Evolutionary conservation across 805 yeast genomes (phyloP), one percentile per base, ranked within the genome.

Genomic region (Kregervanrija fluxuum): DNA sequence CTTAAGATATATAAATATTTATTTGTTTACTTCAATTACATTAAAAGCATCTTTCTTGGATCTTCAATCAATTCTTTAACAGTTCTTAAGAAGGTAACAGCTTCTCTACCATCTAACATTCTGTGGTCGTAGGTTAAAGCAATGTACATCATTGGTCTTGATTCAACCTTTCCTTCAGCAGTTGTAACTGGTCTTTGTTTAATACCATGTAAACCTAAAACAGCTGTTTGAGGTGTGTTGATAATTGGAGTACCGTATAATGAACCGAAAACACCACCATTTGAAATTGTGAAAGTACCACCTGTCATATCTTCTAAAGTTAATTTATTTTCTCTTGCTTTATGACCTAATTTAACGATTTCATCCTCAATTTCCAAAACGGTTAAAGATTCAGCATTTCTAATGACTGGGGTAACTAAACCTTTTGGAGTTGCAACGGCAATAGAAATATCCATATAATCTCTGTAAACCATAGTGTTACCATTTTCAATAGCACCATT

Each of bases 341-440:
- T 91, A 63, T 72, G 73, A 69, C 97, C 93, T 60, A 93, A 75
- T 56, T 71, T 69, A 45, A 79, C 65, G 54, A 93, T 91, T 68
- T 87, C 96, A 58, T 81, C 68, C 72, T 93, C 99, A 53, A 93
- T 82, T 53, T 85, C 97, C 59, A 93, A 71, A 40, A 93, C 85
- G 39, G 88, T 77, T 55, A 85, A 71, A 30, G 95, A 82, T 73
- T 93, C 99, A 43, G 95, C 96, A 66, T 93, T 93, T 77, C 99
- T 87, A 45, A 93, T 88, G 53, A 93, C 90, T 50, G 99, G 99
- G 38, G 99, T 93, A 38, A 93, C 99, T 59, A 93, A 79, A 64
- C 99, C 99, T 78, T 93, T 93, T 65, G 99, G 98, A 54, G 99
- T 93, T 51, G 99, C 97, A 47, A 93, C 99, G 32, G 99, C 99